Evolutionary conservation across 306 rosid genomes (phyloP).

Genomic region (Ammopiptanthus mongolicus): DNA sequence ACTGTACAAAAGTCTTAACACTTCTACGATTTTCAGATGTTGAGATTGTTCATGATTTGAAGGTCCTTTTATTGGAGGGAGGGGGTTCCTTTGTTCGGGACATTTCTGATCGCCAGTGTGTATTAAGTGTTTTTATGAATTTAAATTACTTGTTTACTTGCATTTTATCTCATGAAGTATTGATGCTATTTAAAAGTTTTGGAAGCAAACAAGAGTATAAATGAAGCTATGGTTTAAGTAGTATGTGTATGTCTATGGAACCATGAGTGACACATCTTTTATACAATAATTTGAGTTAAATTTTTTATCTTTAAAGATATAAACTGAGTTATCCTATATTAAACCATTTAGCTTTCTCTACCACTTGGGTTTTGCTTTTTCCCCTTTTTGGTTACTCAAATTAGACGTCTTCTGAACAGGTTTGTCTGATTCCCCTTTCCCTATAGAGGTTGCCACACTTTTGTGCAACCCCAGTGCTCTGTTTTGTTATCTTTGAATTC

Average conservation of each 20-base stretch:
- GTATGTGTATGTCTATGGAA: not conserved
- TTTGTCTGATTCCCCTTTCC: no score
- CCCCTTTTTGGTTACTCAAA: no score
- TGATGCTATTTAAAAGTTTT: not conserved
- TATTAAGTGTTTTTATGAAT: not conserved
- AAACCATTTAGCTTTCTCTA: no score
- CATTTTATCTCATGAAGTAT: not conserved
- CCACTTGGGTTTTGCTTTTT: no score
- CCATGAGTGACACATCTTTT: not conserved
- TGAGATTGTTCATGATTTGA: not conserved
- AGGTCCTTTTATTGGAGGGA: not conserved
- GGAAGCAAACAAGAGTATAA: not conserved
- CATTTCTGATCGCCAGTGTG: not conserved
- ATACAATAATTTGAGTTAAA: not conserved
- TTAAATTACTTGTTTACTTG: no score
- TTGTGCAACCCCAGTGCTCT: not conserved
- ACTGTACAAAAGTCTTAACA: not conserved
- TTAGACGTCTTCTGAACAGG: no score
- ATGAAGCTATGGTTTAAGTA: not conserved
- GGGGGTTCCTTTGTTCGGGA: not conserved
- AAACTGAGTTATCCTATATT: not conserved
- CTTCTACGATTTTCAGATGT: not conserved
- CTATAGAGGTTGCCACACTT: no score
- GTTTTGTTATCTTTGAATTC: not conserved
- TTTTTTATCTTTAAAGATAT: not conserved